Evolutionary conservation across 768 basidiomycete genomes (phyloP).

Genomic region (Galerina sulciceps): DNA sequence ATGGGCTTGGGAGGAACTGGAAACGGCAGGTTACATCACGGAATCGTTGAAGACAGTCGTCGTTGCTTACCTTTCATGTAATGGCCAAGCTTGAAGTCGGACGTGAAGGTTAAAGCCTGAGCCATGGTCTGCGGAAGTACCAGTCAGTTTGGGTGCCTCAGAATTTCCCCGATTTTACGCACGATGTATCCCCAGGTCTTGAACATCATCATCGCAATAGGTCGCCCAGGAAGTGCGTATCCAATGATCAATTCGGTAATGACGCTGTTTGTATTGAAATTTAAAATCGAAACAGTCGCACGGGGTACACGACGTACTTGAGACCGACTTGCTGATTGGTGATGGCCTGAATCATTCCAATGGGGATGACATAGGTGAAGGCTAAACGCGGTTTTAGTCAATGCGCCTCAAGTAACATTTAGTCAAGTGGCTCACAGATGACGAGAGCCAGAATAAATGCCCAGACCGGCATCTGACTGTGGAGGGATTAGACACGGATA

Average conservation of each 20-base stretch:
- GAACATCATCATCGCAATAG: conserved; percentile 75
- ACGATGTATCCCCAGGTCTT: conserved; percentile 63
- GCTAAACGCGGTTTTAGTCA: conserved; percentile 22
- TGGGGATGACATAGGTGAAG: conserved; percentile 72
- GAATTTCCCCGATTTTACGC: conserved; percentile 5
- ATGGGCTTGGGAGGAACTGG: conserved; percentile 60
- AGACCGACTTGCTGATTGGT: conserved; percentile 78
- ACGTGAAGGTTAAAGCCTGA: conserved; percentile 59
- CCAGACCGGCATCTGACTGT: conserved; percentile 39
- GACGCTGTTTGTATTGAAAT: conserved; percentile 43
- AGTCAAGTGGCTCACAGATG: conserved; percentile 46
- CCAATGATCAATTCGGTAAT: conserved; percentile 82
- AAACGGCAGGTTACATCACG: neutral
- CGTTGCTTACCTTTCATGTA: conserved; percentile 61
- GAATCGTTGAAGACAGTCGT: neutral
- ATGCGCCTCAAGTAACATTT: conserved; percentile 15
- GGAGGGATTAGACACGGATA: conserved; percentile 37
- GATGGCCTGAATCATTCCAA: conserved; percentile 64
- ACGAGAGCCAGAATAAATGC: conserved; percentile 65
- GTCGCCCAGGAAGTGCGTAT: conserved; percentile 68
- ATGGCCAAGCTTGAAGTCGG: conserved; percentile 74
- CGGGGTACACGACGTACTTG: conserved; percentile 34
- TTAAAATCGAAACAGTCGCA: neutral
- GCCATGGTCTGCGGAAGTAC: conserved; percentile 46
- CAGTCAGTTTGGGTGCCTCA: neutral